Evolutionary conservation across 192 early-diverging fungal species (phyloP).

Genomic region (Podochytrium sp.): DNA sequence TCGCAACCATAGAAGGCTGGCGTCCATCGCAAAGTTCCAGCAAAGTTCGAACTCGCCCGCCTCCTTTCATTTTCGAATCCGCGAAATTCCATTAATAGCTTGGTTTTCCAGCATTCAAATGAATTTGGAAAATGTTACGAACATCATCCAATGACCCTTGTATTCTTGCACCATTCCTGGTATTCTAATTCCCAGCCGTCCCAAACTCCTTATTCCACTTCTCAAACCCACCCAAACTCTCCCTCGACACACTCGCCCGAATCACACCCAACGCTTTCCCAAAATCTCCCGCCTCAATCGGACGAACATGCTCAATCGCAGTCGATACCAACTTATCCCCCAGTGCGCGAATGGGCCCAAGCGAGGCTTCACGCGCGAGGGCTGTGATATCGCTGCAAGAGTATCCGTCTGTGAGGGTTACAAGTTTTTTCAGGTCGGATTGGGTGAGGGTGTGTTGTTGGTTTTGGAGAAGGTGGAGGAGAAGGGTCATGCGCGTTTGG

Average conservation of each 20-base stretch:
- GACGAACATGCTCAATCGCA: slow-evolving; percentile 40
- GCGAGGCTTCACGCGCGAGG: slow-evolving; percentile 56
- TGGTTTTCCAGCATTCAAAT: no score
- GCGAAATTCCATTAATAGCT: not conserved
- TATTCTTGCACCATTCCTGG: not conserved
- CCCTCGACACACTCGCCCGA: slow-evolving; percentile 45
- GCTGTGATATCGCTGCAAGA: slow-evolving; percentile 59
- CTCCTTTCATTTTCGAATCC: not conserved
- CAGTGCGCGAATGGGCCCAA: slow-evolving; percentile 54
- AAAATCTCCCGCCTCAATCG: slow-evolving; percentile 50
- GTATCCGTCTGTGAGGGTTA: slow-evolving; percentile 50
- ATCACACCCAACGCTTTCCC: slow-evolving; percentile 39
- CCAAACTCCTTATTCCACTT: slow-evolving; percentile 53
- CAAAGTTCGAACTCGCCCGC: not conserved
- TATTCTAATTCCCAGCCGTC: slow-evolving; percentile 37
- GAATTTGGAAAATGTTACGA: no score
- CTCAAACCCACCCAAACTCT: slow-evolving; percentile 38
- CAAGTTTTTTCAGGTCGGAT: slow-evolving; percentile 38
- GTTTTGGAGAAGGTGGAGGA: slow-evolving; percentile 41
- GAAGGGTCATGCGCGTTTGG: slow-evolving; percentile 43
- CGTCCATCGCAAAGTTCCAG: not conserved
- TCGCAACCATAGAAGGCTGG: not conserved
- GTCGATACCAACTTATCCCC: slow-evolving; percentile 47
- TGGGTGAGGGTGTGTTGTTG: slow-evolving; percentile 41
- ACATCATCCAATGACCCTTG: not conserved